Evolutionary conservation across 306 rosid species (phyloP), one percentile per base, ranked within the genome.

Genomic region (Sesbania bispinosa): DNA sequence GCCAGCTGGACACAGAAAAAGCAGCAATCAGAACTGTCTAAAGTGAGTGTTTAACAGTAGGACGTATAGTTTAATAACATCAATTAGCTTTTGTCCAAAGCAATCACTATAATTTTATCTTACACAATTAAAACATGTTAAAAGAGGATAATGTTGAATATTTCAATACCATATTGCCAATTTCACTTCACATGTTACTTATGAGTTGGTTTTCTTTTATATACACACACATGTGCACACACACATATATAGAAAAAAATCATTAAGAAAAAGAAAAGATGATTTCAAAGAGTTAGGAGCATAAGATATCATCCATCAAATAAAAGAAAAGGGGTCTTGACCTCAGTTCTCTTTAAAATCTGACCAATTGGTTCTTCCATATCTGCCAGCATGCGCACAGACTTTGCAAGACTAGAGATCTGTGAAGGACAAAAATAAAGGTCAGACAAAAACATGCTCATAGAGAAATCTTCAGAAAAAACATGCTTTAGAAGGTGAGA

Each of bases 351-450:
- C 86, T 72, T 82, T 35, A 87, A 80, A 73, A 89, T 77, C 52
- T 73, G 87, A 69, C 94, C 96, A 66, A 93, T 38, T 62, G 98
- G 96, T 68, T 93, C 98, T 45, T 87, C 85, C 97, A 90, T 88
- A 69, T 89, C 83, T 2, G 97, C 97, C 67, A 93, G 83, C 69
- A 78, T 83, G 33, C 96, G 96, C 45, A 93, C 38, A 15, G 98
- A 86, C 64, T 66, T 87, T 42, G 85, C 97, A 60, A 90, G 97
- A 53, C 84, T 38, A 26, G 79, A 45, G 60, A 90, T 86, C 98
- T 93, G 86, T 46, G 59, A 52, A 68, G 60, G 19, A 65, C 41
- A 48, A 69, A 10, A 24, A 19, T 30, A 4, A 69, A 62, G 26
- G 36, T 78, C 43, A 78, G 21, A 54, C 3, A 65, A 59, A 15